Percentiles rank a stretch among this genome's conserved stretches.
Evolutionary conservation across 176 grass and related monocot genomes (phyloP).

Genomic region (Ensete ventricosum): DNA sequence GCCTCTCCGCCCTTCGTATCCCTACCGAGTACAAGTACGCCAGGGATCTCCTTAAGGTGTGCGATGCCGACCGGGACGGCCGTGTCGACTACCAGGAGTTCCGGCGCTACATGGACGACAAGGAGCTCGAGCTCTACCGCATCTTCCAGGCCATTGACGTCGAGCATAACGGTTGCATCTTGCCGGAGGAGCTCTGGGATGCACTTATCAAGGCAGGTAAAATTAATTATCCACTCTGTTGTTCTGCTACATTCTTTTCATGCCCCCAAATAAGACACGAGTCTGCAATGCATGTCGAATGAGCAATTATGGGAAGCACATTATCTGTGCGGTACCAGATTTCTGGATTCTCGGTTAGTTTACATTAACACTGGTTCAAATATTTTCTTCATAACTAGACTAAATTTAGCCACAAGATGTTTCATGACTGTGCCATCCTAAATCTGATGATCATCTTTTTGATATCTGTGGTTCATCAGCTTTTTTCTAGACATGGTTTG

Average conservation of each 20-base stretch:
- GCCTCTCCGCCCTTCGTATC: slow-evolving; percentile 41
- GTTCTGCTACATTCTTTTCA: not conserved
- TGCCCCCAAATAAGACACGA: too few species aligned
- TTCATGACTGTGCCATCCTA: too few species aligned
- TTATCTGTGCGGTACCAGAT: too few species aligned
- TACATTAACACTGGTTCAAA: too few species aligned
- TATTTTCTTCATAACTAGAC: too few species aligned
- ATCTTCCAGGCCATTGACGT: slow-evolving; percentile 90
- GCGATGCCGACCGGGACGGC: slow-evolving; percentile 54
- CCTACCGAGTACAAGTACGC: slow-evolving; percentile 65
- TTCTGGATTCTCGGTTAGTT: too few species aligned
- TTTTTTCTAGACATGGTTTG: too few species aligned
- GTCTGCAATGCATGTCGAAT: too few species aligned
- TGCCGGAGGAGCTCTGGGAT: slow-evolving; percentile 73
- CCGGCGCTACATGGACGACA: slow-evolving; percentile 66
- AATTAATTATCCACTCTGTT: not conserved
- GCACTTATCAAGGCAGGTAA: slow-evolving; percentile 86
- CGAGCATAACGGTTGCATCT: slow-evolving; percentile 80
- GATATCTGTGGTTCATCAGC: too few species aligned
- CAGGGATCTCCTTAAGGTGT: slow-evolving; percentile 58
- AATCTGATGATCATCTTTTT: too few species aligned
- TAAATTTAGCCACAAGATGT: too few species aligned
- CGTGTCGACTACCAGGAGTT: slow-evolving; percentile 70
- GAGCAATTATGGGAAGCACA: too few species aligned
- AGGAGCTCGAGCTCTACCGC: slow-evolving; percentile 76